phyloP scores from a whole-genome alignment of 345 rosid genomes.

The Clausena lansium region DNA sequence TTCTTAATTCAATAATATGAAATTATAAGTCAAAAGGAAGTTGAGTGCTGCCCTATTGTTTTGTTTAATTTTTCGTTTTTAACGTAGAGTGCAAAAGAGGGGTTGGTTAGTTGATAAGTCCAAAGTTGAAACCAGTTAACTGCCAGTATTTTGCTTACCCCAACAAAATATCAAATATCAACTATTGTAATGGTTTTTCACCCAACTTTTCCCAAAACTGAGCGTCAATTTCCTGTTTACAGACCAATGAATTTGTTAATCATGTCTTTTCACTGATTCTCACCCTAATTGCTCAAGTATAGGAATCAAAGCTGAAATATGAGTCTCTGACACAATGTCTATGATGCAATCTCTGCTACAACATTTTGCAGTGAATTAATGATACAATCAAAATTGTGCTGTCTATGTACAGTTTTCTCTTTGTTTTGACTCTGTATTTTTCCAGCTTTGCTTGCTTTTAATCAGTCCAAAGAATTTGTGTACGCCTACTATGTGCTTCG shows the following conservation, averaged over 20 bases:
- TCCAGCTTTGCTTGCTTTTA: constrained; percentile 48
- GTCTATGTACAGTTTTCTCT: neutral
- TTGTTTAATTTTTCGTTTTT: neutral
- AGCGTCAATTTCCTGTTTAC: neutral
- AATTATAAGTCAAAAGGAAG: neutral
- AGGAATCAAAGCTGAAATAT: neutral
- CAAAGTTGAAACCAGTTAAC: neutral
- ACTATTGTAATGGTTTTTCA: neutral
- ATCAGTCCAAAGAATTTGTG: constrained; percentile 41
- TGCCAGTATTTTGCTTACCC: neutral
- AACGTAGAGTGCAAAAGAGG: no score
- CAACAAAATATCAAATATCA: neutral
- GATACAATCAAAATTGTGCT: neutral
- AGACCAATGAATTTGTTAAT: neutral
- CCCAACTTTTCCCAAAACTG: neutral
- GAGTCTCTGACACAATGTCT: neutral
- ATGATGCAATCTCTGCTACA: neutral
- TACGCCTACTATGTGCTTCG: constrained; percentile 54
- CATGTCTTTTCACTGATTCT: neutral
- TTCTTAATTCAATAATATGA: neutral
- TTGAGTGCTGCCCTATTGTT: neutral
- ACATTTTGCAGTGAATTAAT: neutral
- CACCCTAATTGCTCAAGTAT: neutral
- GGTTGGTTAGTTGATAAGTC: neutral
- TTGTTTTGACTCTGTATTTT: neutral